phyloP scores from a whole-genome alignment of 2,329 filamentous ascomycete genomes.

The Verticillium alfalfae region DNA sequence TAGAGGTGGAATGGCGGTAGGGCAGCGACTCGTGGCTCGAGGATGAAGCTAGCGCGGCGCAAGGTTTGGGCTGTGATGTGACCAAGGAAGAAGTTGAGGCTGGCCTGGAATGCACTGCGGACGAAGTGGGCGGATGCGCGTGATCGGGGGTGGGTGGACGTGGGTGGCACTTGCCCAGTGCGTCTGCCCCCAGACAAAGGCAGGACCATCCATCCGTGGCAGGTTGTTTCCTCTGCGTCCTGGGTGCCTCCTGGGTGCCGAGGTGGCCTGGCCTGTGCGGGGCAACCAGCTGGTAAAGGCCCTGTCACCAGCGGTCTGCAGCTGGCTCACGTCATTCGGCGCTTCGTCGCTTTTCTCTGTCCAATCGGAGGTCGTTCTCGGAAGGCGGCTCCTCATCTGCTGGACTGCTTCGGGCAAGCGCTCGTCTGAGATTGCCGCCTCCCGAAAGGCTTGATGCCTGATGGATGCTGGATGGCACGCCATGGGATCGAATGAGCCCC shows the following conservation, averaged over 20 bases:
- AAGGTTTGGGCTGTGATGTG: background rate
- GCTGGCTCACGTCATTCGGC: background rate
- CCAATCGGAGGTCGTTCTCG: background rate
- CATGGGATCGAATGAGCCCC: background rate
- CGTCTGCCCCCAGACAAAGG: background rate
- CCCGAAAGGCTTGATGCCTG: background rate
- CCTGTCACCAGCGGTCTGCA: background rate
- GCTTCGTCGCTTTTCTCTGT: background rate
- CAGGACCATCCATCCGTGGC: background rate
- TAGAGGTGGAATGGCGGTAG: background rate
- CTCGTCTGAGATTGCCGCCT: conserved; percentile 1
- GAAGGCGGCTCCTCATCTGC: conserved; percentile 7
- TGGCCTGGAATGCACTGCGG: conserved; percentile 1
- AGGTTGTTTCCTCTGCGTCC: too few relatives aligned
- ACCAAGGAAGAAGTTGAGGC: conserved; percentile 3
- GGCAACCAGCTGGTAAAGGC: background rate
- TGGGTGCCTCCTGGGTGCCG: too few relatives aligned
- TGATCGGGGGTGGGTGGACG: background rate
- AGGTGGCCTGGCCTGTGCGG: background rate
- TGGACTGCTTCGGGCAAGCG: conserved; percentile 6
- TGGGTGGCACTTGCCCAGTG: background rate
- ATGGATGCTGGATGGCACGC: background rate
- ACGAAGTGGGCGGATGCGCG: conserved; percentile 2
- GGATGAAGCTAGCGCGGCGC: background rate
- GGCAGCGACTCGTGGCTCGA: background rate